Conservation (phyloP, 495 filamentous ascomycete genomes). For the Pyrenula massariospora region DNA sequence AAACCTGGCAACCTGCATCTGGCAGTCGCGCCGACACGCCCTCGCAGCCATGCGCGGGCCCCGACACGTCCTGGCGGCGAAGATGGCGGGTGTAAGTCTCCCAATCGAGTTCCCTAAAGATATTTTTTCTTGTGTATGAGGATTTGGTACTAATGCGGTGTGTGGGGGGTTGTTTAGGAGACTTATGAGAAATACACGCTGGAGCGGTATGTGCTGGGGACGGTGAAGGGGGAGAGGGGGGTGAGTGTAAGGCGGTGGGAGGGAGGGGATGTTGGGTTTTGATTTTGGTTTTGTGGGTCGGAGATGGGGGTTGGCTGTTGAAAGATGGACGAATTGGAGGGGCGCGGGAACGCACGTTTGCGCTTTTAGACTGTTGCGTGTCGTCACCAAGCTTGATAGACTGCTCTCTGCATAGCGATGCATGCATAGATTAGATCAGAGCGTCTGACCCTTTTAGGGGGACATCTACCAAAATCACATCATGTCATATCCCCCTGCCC, state of each 20-base stretch:
- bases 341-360: too few species aligned
- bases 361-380: too few species aligned
- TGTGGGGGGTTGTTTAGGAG: too few species aligned
- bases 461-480: background rate
- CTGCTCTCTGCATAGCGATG: too few species aligned
- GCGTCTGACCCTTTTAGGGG: too few species aligned
- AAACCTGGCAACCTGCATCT: background rate
- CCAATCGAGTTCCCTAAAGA: too few species aligned
- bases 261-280: background rate
- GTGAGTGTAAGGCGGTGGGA: background rate
- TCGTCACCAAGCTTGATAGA: too few species aligned
- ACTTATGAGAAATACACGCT: conserved; percentile 1
- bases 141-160: too few species aligned
- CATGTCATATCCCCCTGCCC: conserved; percentile 9
- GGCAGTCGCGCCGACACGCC: background rate
- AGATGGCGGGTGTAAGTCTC: background rate
- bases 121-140: too few species aligned
- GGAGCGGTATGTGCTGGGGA: background rate
- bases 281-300: background rate
- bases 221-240: background rate
- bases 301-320: background rate
- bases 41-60: background rate
- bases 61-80: background rate
- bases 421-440: too few species aligned
- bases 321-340: too few species aligned